Evolutionary conservation across 257 asterid species (phyloP), one percentile per base, ranked within the genome.

Genomic region (Dorcoceras hygrometricum): DNA sequence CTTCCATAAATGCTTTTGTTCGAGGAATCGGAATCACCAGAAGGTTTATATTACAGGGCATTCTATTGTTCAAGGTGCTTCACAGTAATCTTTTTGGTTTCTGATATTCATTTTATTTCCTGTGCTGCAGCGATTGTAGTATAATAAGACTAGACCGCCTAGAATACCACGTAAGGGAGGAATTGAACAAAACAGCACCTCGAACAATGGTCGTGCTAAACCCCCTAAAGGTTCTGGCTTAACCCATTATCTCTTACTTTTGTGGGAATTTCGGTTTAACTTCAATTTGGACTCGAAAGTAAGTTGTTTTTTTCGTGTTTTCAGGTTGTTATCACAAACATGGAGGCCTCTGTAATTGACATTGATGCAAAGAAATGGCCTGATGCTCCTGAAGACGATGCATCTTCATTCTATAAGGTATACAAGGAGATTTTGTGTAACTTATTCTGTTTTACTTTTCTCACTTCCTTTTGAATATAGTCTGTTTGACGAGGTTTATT

Each of bases 351-450:
- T 55, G 84, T 84, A n/a, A 77, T 79, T 82, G 86, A 87, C 64
- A 87, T 86, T 32, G 95, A 87, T 81, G 97, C 98, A 59, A 92
- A 89, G 89, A 89, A 74, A 78, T 92, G 96, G 96, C 98, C 98
- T 43, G 97, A 89, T 74, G 95, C 95, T 69, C 89, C 86, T 68
- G 73, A 80, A 18, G 87, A 91, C 46, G 89, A 80, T 24, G 70
- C 86, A 43, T 83, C 91, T 12, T 86, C 95, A 1, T 70, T 76
- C 69, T 87, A 89, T 71, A 92, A 89, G 95, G 98, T 89, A 50
- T 26, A 19, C 23, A 39, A 28, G 63, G 22, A 59, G 66, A 65
- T 51, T 16, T 55, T 29, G 4, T 55, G 24, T 51, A 23, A 24
- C 23, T 54, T 23, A 57, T 26, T 66, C 18, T 31, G 61, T 29